Evolutionary conservation across 2,329 filamentous ascomycete genomes (phyloP), one percentile per base, ranked within the genome.

Genomic region (Thelonectria rubi): DNA sequence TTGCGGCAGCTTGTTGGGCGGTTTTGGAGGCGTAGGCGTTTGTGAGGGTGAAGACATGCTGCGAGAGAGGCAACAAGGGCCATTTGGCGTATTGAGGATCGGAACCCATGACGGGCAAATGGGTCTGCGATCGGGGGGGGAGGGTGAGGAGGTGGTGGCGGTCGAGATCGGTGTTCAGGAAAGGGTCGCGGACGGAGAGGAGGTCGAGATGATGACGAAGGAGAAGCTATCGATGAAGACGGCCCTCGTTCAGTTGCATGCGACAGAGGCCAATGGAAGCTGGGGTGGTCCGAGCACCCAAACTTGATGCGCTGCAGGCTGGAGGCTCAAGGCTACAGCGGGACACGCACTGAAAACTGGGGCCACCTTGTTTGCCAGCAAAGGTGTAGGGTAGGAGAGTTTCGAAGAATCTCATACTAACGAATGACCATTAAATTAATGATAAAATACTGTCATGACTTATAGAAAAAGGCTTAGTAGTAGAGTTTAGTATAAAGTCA

Each of bases 71-170:
- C 76, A 95, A 87, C 78, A 93, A 84, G 64, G 92, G 92, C 82
- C 91, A 94, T 80, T 92, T 92, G 73, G 91, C 89, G 81, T 94
- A 94, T 79, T 93, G 92, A 69, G 91, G 91, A 80, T 95, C 92
- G 75, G 91, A 86, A 73, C 88, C 88, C 88, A 90, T 93, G 82
- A 81, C 86, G 75, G 67, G 65, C 68, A 58, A 54, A 50, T 47
- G 58, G 65, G 51, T 34, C 3, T 34, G 10, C 60, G 75, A 37
- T 72, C 75, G 62, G 69, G 74, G 64, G 72, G 21, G 60, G 48
- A 53, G 50, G 45, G 43, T 51, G 17, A 48, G 58, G 46, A n/a
- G 45, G 21, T 49, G 37, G 30, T 48, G 39, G 43, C 40, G 59
- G 47, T 34, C 32, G 32, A 14, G 32, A 34, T 34, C 6, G 32